Percentiles rank a stretch among this genome's conserved stretches.
Evolutionary conservation across 2,329 filamentous ascomycete species (phyloP).

Genomic region (Epicoccum sorghinum): DNA sequence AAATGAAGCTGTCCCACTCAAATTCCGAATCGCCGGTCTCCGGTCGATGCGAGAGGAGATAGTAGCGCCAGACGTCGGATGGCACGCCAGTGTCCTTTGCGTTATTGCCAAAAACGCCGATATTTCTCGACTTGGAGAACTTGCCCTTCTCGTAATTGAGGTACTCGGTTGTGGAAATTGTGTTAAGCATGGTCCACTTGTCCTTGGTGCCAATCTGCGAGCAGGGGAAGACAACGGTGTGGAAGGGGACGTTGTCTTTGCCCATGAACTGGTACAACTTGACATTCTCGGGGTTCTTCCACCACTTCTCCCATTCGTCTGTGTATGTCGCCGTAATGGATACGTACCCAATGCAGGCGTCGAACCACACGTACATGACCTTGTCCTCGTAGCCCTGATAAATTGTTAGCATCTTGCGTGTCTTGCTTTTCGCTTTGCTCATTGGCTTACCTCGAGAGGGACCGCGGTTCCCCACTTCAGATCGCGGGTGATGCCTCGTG

Average conservation of each 20-base stretch:
- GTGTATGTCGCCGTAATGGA: slow-evolving; percentile 94
- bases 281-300: slow-evolving; percentile 87
- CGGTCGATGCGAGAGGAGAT: slow-evolving; percentile 82
- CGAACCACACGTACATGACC: slow-evolving; percentile 94
- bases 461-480: slow-evolving; percentile 83
- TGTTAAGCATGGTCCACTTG: slow-evolving; percentile 88
- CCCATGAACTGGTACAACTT: slow-evolving; percentile 91
- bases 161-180: slow-evolving; percentile 84
- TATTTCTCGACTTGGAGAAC: slow-evolving; percentile 87
- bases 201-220: slow-evolving; percentile 84
- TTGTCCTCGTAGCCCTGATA: slow-evolving; percentile 67
- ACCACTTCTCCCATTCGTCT: slow-evolving; percentile 90
- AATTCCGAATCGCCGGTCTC: slow-evolving; percentile 89
- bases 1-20: slow-evolving; percentile 84
- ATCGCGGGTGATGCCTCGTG: slow-evolving; percentile 88
- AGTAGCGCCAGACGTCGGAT: slow-evolving; percentile 91
- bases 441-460: slow-evolving; percentile 51
- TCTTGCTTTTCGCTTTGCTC: not conserved
- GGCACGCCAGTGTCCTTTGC: slow-evolving; percentile 85
- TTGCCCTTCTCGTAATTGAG: slow-evolving; percentile 62
- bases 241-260: slow-evolving; percentile 88
- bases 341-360: slow-evolving; percentile 92
- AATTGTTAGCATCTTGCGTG: slow-evolving; percentile 11
- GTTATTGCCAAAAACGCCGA: slow-evolving; percentile 91
- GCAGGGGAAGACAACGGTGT: slow-evolving; percentile 89